Conservation (phyloP, 2,329 filamentous ascomycete genomes). For the Pestalotiopsis sp. region DNA sequence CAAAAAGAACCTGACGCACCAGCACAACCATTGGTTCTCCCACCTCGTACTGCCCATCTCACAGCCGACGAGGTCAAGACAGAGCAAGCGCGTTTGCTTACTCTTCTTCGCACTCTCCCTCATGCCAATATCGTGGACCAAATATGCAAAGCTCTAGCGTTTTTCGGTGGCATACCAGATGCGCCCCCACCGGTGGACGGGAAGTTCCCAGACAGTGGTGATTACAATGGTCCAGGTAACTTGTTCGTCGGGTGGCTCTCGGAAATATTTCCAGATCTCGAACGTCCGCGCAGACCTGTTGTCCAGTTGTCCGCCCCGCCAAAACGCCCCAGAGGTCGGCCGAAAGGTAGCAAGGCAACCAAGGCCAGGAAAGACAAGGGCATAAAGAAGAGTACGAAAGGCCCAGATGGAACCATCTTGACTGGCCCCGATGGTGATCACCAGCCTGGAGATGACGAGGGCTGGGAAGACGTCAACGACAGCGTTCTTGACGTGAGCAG, state of each 20-base stretch:
- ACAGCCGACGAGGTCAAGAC: slow-evolving; percentile 52
- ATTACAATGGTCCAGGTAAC: slow-evolving; percentile 56
- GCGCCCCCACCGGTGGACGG: slow-evolving; percentile 50
- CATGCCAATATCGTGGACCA: slow-evolving; percentile 60
- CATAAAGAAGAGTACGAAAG: slow-evolving; percentile 44
- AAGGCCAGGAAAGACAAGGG: slow-evolving; percentile 51
- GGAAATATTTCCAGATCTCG: slow-evolving; percentile 59
- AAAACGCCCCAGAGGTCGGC: slow-evolving; percentile 52
- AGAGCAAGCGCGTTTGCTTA: slow-evolving; percentile 61
- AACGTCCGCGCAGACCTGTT: slow-evolving; percentile 26
- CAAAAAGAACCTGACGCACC: slow-evolving; percentile 24
- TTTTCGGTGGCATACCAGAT: slow-evolving; percentile 61
- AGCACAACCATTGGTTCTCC: slow-evolving; percentile 9
- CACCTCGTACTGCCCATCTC: slow-evolving; percentile 22
- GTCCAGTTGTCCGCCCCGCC: slow-evolving; percentile 17
- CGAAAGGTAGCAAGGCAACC: slow-evolving; percentile 56
- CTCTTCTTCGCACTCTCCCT: slow-evolving; percentile 54
- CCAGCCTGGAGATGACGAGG: slow-evolving; percentile 33
- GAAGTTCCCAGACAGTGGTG: slow-evolving; percentile 55
- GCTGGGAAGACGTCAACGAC: slow-evolving; percentile 47
- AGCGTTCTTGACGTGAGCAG: slow-evolving; percentile 28
- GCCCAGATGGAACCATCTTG: slow-evolving; percentile 18
- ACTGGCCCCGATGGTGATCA: slow-evolving; percentile 19
- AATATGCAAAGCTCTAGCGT: slow-evolving; percentile 62
- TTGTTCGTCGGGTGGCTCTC: slow-evolving; percentile 62